Percentiles rank a stretch among this genome's conserved stretches.
Evolutionary conservation across 2,329 filamentous ascomycete species (phyloP).

Genomic region (Botrytis cinerea): DNA sequence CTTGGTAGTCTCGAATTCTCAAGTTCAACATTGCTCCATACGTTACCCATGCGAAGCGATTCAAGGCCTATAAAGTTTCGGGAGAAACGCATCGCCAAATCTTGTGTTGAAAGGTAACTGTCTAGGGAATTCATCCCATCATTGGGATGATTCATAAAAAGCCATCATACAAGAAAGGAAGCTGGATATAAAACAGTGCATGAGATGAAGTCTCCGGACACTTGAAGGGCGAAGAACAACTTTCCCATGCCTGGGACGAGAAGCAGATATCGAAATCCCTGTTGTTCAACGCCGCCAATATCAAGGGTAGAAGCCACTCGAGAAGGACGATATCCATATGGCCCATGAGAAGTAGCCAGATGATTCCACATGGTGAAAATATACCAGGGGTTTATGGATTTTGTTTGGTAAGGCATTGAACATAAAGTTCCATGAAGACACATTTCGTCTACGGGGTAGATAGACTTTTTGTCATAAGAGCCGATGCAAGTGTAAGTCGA

Average conservation of each 20-base stretch:
- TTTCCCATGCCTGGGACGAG: background rate
- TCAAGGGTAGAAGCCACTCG: too few species aligned
- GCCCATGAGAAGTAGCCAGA: background rate
- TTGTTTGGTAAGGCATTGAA: background rate
- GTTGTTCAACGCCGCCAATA: too few species aligned
- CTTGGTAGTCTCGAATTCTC: background rate
- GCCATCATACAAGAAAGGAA: background rate
- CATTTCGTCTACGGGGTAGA: background rate
- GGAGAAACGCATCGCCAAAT: background rate
- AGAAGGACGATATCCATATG: too few species aligned
- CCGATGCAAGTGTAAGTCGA: background rate
- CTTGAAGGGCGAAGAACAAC: background rate
- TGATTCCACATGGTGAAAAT: background rate
- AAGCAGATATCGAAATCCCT: background rate
- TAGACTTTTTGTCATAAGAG: background rate
- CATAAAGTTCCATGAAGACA: background rate
- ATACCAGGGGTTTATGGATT: background rate
- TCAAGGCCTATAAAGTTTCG: background rate
- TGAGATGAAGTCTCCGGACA: background rate
- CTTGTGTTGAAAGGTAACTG: background rate
- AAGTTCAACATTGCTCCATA: background rate
- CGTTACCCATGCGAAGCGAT: background rate
- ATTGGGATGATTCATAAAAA: background rate
- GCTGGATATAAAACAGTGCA: too few species aligned
- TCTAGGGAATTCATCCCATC: background rate